Base-by-base conservation (phyloP, 371 early-diverging fungal species). In the Saksenaea vasiformis region DNA sequence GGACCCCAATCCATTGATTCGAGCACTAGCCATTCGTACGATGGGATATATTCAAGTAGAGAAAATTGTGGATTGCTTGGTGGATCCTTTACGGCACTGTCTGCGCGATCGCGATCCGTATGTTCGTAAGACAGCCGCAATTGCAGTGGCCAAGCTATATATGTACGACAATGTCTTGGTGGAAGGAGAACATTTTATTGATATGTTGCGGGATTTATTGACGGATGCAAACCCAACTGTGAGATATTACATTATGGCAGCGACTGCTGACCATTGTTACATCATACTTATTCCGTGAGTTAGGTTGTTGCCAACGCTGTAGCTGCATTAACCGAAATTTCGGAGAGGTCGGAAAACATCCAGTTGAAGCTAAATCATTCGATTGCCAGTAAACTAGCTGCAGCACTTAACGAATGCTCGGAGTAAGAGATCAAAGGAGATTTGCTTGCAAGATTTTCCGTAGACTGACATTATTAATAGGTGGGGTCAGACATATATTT, bases 241-340 rank as follows among this genome's bases (percentile, higher is more conserved):
- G 66, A 91, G 86, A 0, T 28, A 38, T n/a, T 36, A 53, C 3
- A 14, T 35, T 11, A 15, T 7, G 13, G 19, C 24, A 24, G 7
- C 1, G 7, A 39, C 0, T 11, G 11, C n/a, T n/a, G n/a, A n/a
- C n/a, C n/a, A 11, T 8, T 17, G 8, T 15, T 22, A 13, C 43
- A 37, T 44, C 19, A 22, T 8, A 27, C 57, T 47, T 8, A 10
- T 26, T 5, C 27, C 31, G 17, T n/a, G 17, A 8, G 19, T 13
- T 65, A 91, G 92, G 94, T 95, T 4, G 95, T 97, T 53, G 95
- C 99, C 13, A 98, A 98, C 69, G 95, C 96, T 5, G 96, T 98
- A 37, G 91, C 94, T 1, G 97, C 98, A 3, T 80, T 98, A 63
- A 83, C 92, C 4, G 99, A 98, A 76, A 97, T 98, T 66, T 90